Conservation (phyloP, 305 asterid genomes). For the Fraxinus dipetala region DNA sequence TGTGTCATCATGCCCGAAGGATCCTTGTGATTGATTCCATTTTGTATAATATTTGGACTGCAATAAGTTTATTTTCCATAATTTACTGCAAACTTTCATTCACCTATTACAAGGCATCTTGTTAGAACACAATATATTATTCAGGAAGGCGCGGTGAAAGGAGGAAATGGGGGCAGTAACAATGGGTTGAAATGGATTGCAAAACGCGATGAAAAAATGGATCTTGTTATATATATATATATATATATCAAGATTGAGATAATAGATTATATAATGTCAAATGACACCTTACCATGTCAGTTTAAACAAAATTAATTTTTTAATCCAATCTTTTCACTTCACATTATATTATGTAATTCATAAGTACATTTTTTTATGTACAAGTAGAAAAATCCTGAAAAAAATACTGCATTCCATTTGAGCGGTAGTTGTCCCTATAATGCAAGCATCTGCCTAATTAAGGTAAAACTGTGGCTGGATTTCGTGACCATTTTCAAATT, state of each 20-base stretch:
- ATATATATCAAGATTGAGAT: too few species aligned
- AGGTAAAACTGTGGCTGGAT: not conserved
- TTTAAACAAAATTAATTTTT: too few species aligned
- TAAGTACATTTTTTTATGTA: too few species aligned
- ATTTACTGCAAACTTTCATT: constrained; percentile 1
- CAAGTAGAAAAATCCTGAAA: too few species aligned
- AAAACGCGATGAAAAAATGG: too few species aligned
- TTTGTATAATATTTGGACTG: constrained; percentile 34
- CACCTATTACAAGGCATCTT: not conserved
- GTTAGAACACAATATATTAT: not conserved
- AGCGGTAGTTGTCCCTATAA: not conserved
- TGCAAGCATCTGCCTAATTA: not conserved
- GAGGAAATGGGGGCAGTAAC: not conserved
- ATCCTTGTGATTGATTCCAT: constrained; percentile 22
- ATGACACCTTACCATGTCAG: too few species aligned
- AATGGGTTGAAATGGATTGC: not conserved
- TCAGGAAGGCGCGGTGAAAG: not conserved
- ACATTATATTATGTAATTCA: too few species aligned
- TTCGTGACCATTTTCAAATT: not conserved
- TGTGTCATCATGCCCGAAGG: constrained; percentile 18
- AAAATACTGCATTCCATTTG: too few species aligned
- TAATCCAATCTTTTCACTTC: too few species aligned
- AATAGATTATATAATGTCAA: too few species aligned
- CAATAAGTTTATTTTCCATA: constrained; percentile 1
- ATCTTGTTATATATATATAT: too few species aligned